Base-by-base conservation (phyloP, 164 flowering plant genomes). In the Platanus orientalis region DNA sequence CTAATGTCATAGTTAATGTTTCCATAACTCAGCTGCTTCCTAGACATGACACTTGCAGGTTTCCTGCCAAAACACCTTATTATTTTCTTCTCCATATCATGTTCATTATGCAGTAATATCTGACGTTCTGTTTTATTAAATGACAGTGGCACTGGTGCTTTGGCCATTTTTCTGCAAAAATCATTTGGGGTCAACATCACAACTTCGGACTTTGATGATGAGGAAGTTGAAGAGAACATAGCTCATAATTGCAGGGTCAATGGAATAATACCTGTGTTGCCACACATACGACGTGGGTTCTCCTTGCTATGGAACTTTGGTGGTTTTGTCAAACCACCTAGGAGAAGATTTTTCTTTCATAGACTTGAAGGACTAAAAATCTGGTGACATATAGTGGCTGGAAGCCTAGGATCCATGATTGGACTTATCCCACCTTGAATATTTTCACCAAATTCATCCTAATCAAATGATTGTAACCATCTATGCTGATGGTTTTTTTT, bases 71-170 rank as follows among this genome's bases (percentile, higher is more conserved):
- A 1, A 1, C 49, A 34, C n/a, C 42, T 36, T 36, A 19, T 45
- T 45, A 17, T 45, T 45, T 45, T 45, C n/a, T 13, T 45, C 16
- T 36, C 42, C 42, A 7, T 45, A 14, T 45, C 4, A 19, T 45
- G 20, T 42, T 42, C 47, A 10, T 9, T 42, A 13, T 45, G 19
- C 20, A 45, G 4, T 17, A 45, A 16, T 16, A 16, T 14, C 24
- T 34, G 11, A 19, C 32, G 24, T 23, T 57, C 7, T 42, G 40
- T 64, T 45, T 39, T 61, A 25, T 39, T 61, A 45, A 49, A 47
- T 82, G 69, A 65, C 82, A 94, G 98, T 80, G 96, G 98, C 44
- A 94, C 98, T 58, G 98, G 98, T 62, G 96, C 97, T 70, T 77
- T 94, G 79, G 95, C 98, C 30, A 94, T 94, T 34, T 94, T 89